Percentiles rank a stretch among this genome's conserved stretches.
Conservation (phyloP, 1,284 basidiomycete genomes). For the Leccinum pseudoinsigne region DNA sequence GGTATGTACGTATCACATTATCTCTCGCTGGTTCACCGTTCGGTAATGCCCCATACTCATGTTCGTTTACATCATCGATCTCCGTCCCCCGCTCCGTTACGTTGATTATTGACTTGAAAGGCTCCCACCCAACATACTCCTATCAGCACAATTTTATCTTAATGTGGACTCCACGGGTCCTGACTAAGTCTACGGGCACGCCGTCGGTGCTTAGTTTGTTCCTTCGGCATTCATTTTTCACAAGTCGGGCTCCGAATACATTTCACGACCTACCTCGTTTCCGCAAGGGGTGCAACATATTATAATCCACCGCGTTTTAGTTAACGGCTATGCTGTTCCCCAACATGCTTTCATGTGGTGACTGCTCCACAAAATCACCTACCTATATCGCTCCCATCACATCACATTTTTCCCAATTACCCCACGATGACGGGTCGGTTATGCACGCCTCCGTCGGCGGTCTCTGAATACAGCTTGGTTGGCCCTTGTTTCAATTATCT, state of each 20-base stretch:
- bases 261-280: slow-evolving; percentile 24
- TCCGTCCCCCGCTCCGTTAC: slow-evolving; percentile 9
- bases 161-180: slow-evolving; percentile 15
- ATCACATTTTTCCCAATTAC: slow-evolving; percentile 14
- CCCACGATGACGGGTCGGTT: slow-evolving; percentile 26
- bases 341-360: slow-evolving; percentile 8
- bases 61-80: slow-evolving; percentile 29
- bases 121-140: slow-evolving; percentile 8
- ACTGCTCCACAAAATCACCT: slow-evolving; percentile 22
- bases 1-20: slow-evolving; percentile 14
- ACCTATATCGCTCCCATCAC: slow-evolving; percentile 11
- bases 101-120: slow-evolving; percentile 12
- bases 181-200: slow-evolving; percentile 24
- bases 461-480: slow-evolving; percentile 7
- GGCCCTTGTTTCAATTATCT: slow-evolving; percentile 6
- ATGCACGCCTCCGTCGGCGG: not conserved
- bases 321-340: slow-evolving; percentile 12
- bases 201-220: slow-evolving; percentile 6
- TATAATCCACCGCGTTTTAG: slow-evolving; percentile 10
- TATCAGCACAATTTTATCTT: slow-evolving; percentile 12
- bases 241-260: slow-evolving; percentile 16
- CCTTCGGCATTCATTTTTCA: slow-evolving; percentile 18
- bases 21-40: slow-evolving; percentile 8
- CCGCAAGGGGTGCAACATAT: slow-evolving; percentile 9
- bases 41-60: slow-evolving; percentile 17